Evolutionary conservation across 352 stramenopile genomes (phyloP), one percentile per base, ranked within the genome.

Genomic region (Phytophthora uliginosa): DNA sequence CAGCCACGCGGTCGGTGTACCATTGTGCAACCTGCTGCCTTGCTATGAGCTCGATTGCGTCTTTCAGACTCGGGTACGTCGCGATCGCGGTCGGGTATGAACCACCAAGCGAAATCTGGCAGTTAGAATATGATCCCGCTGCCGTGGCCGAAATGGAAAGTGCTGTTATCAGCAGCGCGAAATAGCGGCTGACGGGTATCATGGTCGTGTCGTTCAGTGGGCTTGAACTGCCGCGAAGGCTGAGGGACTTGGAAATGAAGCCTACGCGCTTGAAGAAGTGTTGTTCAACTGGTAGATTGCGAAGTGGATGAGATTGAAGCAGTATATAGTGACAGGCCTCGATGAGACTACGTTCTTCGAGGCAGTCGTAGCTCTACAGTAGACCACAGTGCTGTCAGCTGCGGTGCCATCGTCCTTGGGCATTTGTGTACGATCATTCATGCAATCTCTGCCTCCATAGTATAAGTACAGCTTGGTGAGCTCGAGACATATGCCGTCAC

Each of bases 1-100:
- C 69, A 5, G 64, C 58, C 28, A 77, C 63, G 17, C 80, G 80
- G 63, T 91, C 83, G 2, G 81, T 85, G 60, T 84, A 91, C 83
- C 83, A 91, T 57, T 77, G 76, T 18, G 82, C 84, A 48, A 86
- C 68, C 42, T 73, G 69, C 24, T 82, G 71, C 48, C 63, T 64
- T 2, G 76, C 74, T 31, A 85, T 65, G 10, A 67, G 51, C 47
- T 79, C 76, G 55, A 87, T 74, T 20, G 78, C 66, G 12, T 66
- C 31, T 56, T 87, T 84, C 31, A 87, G 59, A 36, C 77, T 59
- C 47, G 77, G 80, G 54, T 83, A 85, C 7, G 67, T 31, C 7
- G 47, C 24, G 17, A 82, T 52, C 6, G 77, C 77, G 40, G 42
- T 38, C 2, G 58, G 10, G 33, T 83, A 85, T 20, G 78, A 85